Evolutionary conservation across 495 filamentous ascomycete genomes (phyloP).

Genomic region (Apiosordaria backusii): DNA sequence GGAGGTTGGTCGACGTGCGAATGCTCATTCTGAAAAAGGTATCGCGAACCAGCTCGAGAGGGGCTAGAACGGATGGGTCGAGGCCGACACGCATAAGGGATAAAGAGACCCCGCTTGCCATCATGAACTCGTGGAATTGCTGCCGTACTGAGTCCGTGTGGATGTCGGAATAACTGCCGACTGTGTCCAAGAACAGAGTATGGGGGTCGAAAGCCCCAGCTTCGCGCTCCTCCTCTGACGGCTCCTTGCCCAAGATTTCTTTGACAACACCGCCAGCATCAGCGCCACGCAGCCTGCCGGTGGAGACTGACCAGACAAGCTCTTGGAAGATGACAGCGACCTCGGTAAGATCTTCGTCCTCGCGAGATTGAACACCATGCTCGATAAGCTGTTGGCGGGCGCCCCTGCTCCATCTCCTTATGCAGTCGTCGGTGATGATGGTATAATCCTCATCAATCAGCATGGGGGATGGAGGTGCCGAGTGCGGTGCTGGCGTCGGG

Average conservation of each 20-base stretch:
- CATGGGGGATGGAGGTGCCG: constrained; percentile 23
- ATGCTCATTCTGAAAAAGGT: constrained; percentile 80
- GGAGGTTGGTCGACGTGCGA: constrained; percentile 81
- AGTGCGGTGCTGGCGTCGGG: constrained; percentile 12
- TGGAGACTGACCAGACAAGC: constrained; percentile 66
- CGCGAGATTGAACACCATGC: constrained; percentile 53
- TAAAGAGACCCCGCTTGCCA: constrained; percentile 67
- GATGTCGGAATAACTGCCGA: constrained; percentile 72
- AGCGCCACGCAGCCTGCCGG: constrained; percentile 58
- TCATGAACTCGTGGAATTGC: constrained; percentile 55
- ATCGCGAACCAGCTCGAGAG: constrained; percentile 73
- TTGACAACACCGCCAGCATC: constrained; percentile 71
- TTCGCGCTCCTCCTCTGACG: constrained; percentile 41
- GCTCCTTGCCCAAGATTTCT: constrained; percentile 63
- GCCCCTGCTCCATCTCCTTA: constrained; percentile 43
- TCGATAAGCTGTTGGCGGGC: constrained; percentile 51
- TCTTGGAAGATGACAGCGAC: constrained; percentile 80
- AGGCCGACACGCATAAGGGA: constrained; percentile 74
- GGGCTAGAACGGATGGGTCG: constrained; percentile 70
- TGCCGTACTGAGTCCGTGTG: constrained; percentile 47
- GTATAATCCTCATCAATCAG: constrained; percentile 45
- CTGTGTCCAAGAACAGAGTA: constrained; percentile 73
- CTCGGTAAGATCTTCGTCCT: constrained; percentile 60
- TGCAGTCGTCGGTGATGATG: constrained; percentile 47
- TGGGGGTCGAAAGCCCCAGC: constrained; percentile 53